A percentile compares a stretch with the other conserved stretches of the same genome.
phyloP scores from a whole-genome alignment of 345 rosid genomes.

The Brassica rapa region DNA sequence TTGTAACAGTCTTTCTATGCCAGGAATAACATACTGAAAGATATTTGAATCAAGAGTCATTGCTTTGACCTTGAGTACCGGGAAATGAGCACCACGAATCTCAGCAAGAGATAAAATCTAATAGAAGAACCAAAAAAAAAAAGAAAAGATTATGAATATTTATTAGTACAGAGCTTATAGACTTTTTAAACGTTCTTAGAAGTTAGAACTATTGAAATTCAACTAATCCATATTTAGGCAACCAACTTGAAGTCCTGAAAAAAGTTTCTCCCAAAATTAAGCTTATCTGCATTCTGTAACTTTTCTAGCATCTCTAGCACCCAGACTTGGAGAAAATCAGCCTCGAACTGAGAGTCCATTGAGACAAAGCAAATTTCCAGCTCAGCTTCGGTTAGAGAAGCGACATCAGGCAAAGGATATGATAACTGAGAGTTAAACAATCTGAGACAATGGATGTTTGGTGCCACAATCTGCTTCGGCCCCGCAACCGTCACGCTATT shows the following conservation, averaged over 20 bases:
- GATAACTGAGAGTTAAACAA: neutral
- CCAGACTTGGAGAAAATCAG: neutral
- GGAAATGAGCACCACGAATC: neutral
- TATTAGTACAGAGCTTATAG: neutral
- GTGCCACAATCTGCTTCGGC: constrained; percentile 8
- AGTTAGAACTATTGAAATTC: neutral
- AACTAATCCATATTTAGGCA: neutral
- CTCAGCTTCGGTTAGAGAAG: constrained; percentile 20
- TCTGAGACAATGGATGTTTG: neutral
- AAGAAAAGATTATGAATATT: neutral
- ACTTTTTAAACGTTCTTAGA: neutral
- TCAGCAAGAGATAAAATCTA: constrained; percentile 1
- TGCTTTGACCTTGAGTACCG: neutral
- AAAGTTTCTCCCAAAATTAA: constrained; percentile 4
- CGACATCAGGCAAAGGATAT: neutral
- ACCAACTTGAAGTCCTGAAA: neutral
- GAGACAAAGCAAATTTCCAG: neutral
- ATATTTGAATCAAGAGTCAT: neutral
- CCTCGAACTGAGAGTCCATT: neutral
- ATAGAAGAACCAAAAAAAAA: neutral
- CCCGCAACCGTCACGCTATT: neutral
- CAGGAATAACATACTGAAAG: neutral
- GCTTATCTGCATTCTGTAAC: constrained; percentile 4
- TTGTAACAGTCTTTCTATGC: neutral
- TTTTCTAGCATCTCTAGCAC: neutral